Base-by-base conservation (phyloP, 805 yeast genomes). In the Candida ulmi region DNA sequence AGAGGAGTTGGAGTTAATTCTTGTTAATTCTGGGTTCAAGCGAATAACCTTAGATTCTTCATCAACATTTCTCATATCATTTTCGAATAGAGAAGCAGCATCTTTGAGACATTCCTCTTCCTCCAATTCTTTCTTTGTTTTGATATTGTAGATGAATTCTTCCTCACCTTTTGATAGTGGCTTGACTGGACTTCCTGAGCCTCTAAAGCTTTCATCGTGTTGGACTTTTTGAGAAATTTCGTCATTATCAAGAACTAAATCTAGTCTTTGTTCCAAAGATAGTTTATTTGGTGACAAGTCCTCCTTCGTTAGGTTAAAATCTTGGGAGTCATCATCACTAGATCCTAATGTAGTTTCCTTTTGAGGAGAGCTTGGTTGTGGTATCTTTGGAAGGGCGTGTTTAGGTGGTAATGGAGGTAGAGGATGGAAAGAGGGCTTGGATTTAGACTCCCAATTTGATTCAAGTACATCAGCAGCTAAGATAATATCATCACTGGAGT, bases 221-320 rank as follows among this genome's bases (percentile, higher is more conserved):
- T 45, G 52, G 18, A 53, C 49, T 38, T 47, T 44, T 39, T 46
- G 41, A 8, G 57, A 42, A 2, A 55, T 38, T 2, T 51, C 52
- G 18, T 50, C 45, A 12, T 46, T 43, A 24, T 58, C 57, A 13
- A 73, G 55, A 33, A 65, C 69, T 2, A 72, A 58, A 40, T 69
- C 71, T 40, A 74, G 56, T 48, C 68, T 71, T 43, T 73, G 71
- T 43, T 68, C 68, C 30, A 73, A 53, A 36, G 58, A 60, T 54
- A 52, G 62, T 42, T 51, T 50, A 41, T 43, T 45, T 13, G 43
- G 40, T 13, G 40, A 35, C 6, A 63, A 33, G 1, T 61, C 58
- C 16, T 56, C 58, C 8, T 50, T 56, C 3, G 61, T 55, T 15
- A 59, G 40, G 8, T 48, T 45, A 29, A 48, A 36, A 16, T 62